phyloP scores from a whole-genome alignment of 2,329 filamentous ascomycete genomes.

The Talaromyces sp. region DNA sequence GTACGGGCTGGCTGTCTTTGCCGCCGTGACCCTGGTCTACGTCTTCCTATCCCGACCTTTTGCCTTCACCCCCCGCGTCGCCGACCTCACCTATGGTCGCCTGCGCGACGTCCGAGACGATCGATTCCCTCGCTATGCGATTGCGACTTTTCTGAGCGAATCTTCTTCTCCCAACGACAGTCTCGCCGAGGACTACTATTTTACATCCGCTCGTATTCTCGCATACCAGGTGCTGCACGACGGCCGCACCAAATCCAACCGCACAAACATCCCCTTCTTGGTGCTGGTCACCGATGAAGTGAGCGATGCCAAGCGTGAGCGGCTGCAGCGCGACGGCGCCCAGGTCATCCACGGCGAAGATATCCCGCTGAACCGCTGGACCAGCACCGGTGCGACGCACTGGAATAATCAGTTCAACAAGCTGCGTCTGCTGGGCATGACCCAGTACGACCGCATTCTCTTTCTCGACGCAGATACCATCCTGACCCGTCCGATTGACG shows the following conservation, averaged over 20 bases:
- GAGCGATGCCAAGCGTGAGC: constrained; percentile 25
- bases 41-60: not conserved
- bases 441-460: constrained; percentile 38
- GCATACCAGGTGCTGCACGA: constrained; percentile 41
- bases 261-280: constrained; percentile 30
- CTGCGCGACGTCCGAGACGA: not conserved
- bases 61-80: not conserved
- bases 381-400: constrained; percentile 29
- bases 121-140: not conserved
- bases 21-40: not conserved
- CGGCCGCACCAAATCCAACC: constrained; percentile 27
- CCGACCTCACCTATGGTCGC: not conserved
- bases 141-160: constrained; percentile 36
- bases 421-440: constrained; percentile 37
- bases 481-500: constrained; percentile 32
- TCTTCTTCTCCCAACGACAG: constrained; percentile 15
- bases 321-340: constrained; percentile 36
- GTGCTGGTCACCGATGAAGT: constrained; percentile 33
- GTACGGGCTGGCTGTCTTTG: not conserved
- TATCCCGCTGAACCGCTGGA: constrained; percentile 15
- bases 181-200: constrained; percentile 35
- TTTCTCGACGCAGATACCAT: constrained; percentile 44
- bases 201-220: constrained; percentile 34
- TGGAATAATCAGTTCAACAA: constrained; percentile 44
- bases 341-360: constrained; percentile 34